These are phyloP conservation scores for Fusarium praegraminearum DNA, from an alignment of 2,329 filamentous ascomycete genomes.

Conservation along the genomic window DNA sequence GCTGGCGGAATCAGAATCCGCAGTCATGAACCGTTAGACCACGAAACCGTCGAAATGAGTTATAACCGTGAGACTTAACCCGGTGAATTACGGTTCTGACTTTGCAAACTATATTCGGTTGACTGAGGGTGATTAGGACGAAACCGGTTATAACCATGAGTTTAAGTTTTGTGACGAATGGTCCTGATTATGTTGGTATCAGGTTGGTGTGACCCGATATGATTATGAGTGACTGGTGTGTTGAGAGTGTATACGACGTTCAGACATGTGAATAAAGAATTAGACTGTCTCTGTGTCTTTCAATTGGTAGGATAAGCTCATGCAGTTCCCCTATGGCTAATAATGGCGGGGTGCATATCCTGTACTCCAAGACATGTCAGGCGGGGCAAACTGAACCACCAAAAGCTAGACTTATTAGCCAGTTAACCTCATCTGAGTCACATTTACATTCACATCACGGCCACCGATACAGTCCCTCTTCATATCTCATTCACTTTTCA, in stretches of 20 bases:
- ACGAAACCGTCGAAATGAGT: neutral
- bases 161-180: neutral
- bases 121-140: neutral
- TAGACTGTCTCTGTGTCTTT: neutral
- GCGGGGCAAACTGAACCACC: slow-evolving; percentile 33
- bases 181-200: neutral
- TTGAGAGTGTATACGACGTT: neutral
- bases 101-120: neutral
- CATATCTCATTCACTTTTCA: slow-evolving; percentile 4
- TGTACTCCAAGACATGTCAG: slow-evolving; percentile 7
- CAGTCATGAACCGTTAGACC: neutral
- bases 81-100: neutral
- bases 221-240: too few relatives aligned
- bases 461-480: neutral
- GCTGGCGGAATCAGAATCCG: too few relatives aligned
- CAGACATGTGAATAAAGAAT: too few relatives aligned
- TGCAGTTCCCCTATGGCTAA: slow-evolving; percentile 4
- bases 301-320: neutral
- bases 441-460: slow-evolving; percentile 15
- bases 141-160: neutral
- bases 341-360: slow-evolving; percentile 44
- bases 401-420: neutral
- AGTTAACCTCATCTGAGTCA: slow-evolving; percentile 32
- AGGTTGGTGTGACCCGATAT: neutral
- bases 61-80: neutral